phyloP scores from a whole-genome alignment of 768 basidiomycete genomes.

The Hygrophoropsis aurantiaca region DNA sequence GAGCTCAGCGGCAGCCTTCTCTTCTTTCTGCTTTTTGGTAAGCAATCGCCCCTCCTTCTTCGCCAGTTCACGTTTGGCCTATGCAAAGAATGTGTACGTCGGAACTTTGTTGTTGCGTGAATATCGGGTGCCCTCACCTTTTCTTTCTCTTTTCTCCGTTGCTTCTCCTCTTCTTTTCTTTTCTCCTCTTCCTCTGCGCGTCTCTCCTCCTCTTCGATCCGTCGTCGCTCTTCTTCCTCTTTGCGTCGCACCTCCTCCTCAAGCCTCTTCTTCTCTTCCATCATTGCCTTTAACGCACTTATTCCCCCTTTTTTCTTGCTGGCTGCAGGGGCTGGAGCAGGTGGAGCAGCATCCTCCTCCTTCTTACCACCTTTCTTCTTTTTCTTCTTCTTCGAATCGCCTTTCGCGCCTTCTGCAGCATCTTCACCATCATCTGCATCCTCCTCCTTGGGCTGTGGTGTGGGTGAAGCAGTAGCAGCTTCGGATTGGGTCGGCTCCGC shows the following conservation, averaged over 20 bases:
- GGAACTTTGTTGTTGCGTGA: constrained; percentile 2
- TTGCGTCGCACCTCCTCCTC: constrained; percentile 78
- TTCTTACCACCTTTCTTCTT: constrained; percentile 83
- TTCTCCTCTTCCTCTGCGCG: constrained; percentile 72
- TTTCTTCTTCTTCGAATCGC: constrained; percentile 71
- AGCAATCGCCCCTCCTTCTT: constrained; percentile 93
- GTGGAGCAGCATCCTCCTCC: constrained; percentile 54
- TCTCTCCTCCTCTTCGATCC: constrained; percentile 90
- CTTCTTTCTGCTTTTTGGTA: constrained; percentile 98
- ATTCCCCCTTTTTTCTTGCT: constrained; percentile 79
- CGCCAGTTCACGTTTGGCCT: constrained; percentile 87
- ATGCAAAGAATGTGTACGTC: constrained; percentile 4
- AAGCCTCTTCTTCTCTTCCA: constrained; percentile 87
- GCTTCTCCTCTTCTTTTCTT: constrained; percentile 80
- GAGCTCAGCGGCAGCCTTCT: constrained; percentile 86
- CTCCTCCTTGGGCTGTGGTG: constrained; percentile 39
- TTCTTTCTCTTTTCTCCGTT: constrained; percentile 83
- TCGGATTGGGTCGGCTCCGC: constrained; percentile 32
- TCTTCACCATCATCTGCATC: constrained; percentile 68
- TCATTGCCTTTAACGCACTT: constrained; percentile 81
- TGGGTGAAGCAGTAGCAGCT: constrained; percentile 30
- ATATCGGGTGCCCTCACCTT: constrained; percentile 48
- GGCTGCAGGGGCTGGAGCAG: constrained; percentile 37
- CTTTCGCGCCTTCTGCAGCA: constrained; percentile 38
- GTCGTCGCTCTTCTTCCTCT: constrained; percentile 75